phyloP scores from a whole-genome alignment of 2,329 filamentous ascomycete species.

The Alternaria brassicae region DNA sequence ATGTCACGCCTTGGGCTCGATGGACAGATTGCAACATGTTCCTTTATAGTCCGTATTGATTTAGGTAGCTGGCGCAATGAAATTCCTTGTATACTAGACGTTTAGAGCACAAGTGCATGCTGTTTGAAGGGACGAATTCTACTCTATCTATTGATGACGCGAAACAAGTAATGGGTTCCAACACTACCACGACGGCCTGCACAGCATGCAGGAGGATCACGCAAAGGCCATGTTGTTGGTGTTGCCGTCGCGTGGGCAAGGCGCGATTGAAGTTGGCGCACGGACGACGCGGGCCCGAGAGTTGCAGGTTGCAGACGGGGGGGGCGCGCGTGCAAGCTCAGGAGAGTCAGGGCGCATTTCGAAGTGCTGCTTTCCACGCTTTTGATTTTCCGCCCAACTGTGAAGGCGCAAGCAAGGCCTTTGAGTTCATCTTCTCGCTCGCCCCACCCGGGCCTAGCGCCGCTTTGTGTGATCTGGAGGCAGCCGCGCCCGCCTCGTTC shows the following conservation, averaged over 20 bases:
- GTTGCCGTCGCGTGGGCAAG: conserved; percentile 12
- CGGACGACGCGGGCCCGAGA: conserved; percentile 6
- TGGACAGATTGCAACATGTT: conserved; percentile 4
- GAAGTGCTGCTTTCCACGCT: conserved; percentile 30
- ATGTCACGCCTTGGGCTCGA: conserved; percentile 1
- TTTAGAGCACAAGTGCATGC: rapidly evolving
- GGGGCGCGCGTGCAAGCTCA: conserved; percentile 11
- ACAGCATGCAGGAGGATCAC: background rate
- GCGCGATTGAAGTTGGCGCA: conserved; percentile 16
- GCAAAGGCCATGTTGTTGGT: background rate
- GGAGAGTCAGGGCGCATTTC: conserved; percentile 10
- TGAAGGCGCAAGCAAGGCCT: conserved; percentile 21
- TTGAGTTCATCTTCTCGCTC: conserved; percentile 26
- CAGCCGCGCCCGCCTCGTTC: conserved; percentile 28
- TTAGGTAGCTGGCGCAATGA: conserved; percentile 11
- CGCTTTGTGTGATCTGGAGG: conserved; percentile 35
- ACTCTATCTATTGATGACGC: background rate
- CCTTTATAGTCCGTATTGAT: conserved; percentile 1
- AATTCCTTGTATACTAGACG: conserved; percentile 10
- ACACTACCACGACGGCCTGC: too few relatives aligned
- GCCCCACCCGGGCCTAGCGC: conserved; percentile 36
- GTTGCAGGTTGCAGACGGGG: conserved; percentile 3
- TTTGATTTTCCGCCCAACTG: conserved; percentile 27
- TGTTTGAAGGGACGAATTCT: background rate
- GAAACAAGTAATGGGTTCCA: too few relatives aligned